Evolutionary conservation across 2,329 filamentous ascomycete species (phyloP).

Genomic region (Cyphellophora attinorum): DNA sequence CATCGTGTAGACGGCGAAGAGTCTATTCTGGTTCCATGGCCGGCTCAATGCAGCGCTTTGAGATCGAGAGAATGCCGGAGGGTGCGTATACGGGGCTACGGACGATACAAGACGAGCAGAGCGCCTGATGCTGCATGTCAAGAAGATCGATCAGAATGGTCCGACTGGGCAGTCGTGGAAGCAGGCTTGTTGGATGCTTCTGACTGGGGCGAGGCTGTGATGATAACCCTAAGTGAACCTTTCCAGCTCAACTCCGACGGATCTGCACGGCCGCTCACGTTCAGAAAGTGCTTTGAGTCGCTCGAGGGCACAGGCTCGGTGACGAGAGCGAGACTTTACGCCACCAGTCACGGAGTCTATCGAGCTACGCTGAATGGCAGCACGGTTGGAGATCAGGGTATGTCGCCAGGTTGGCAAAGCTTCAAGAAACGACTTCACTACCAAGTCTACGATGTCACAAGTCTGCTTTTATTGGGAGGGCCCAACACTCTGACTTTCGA

Average conservation of each 20-base stretch:
- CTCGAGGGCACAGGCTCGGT: conserved; percentile 7
- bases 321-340: conserved; percentile 33
- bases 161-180: conserved; percentile 19
- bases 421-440: conserved; percentile 44
- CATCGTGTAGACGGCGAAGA: conserved; percentile 10
- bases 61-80: conserved; percentile 14
- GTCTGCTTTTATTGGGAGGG: conserved; percentile 24
- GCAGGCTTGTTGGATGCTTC: conserved; percentile 22
- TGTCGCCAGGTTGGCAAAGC: conserved; percentile 45
- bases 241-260: conserved; percentile 16
- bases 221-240: conserved; percentile 18
- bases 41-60: conserved; percentile 15
- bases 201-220: conserved; percentile 24
- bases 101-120: conserved; percentile 3
- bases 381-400: conserved; percentile 28
- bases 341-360: conserved; percentile 38
- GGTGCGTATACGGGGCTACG: conserved; percentile 11
- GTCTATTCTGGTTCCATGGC: conserved; percentile 22
- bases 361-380: conserved; percentile 39
- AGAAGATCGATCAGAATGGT: not conserved
- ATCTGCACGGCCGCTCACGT: conserved; percentile 23
- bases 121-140: not conserved
- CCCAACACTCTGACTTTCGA: conserved; percentile 33
- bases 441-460: conserved; percentile 43
- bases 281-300: conserved; percentile 26